These are phyloP conservation scores for Phylloporus arenicola DNA, from an alignment of 768 basidiomycete genomes.

Conservation along the genomic window DNA sequence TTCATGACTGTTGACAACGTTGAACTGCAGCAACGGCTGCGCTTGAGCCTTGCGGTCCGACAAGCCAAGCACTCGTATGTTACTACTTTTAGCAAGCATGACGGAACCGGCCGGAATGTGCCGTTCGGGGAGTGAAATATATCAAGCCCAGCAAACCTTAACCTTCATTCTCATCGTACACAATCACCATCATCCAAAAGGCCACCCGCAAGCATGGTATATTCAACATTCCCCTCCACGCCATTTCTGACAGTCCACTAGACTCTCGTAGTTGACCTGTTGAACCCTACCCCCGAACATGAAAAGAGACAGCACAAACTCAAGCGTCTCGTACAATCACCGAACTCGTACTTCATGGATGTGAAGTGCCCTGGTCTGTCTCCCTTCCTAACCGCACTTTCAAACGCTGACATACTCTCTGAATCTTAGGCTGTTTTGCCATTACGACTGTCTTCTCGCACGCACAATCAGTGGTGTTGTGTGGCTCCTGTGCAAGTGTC, in stretches of 20 bases:
- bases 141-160: conserved; percentile 20
- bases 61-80: not conserved
- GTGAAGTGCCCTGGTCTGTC: conserved; percentile 93
- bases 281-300: conserved; percentile 86
- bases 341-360: conserved; percentile 99
- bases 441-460: conserved; percentile 99
- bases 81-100: not conserved
- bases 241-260: conserved; percentile 29
- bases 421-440: conserved; percentile 77
- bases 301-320: conserved; percentile 95
- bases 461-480: conserved; percentile 95
- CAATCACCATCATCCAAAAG: conserved; percentile 21
- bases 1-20: conserved; percentile 50
- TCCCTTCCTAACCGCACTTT: not conserved
- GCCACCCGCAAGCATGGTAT: conserved; percentile 17
- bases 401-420: not conserved
- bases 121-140: conserved; percentile 18
- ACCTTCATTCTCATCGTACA: conserved; percentile 17
- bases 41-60: not conserved
- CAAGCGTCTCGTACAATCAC: conserved; percentile 97
- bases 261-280: conserved; percentile 97
- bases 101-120: conserved; percentile 3
- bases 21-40: conserved; percentile 10
- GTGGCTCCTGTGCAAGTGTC: conserved; percentile 86
- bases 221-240: not conserved